Conservation (phyloP, 2,329 filamentous ascomycete genomes). For the Cladosporium sp. region DNA sequence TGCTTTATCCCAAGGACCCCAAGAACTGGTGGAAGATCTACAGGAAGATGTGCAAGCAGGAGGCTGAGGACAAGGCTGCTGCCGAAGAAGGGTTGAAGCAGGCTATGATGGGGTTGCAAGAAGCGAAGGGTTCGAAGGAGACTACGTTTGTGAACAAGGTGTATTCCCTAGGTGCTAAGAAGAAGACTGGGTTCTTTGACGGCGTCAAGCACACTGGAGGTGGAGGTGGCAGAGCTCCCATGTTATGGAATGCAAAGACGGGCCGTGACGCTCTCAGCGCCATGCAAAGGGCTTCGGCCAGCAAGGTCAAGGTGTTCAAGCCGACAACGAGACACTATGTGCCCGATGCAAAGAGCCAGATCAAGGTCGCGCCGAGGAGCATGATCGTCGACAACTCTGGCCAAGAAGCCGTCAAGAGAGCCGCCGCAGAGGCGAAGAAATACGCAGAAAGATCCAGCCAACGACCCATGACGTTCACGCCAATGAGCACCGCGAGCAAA, state of each 20-base stretch:
- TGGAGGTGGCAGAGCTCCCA: neutral
- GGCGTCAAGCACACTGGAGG: constrained; percentile 21
- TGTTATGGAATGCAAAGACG: constrained; percentile 15
- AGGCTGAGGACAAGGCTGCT: constrained; percentile 38
- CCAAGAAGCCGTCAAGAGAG: constrained; percentile 8
- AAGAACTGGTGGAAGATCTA: constrained; percentile 78
- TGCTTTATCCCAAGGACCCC: constrained; percentile 65
- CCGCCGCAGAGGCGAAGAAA: constrained; percentile 15
- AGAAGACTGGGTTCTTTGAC: constrained; percentile 23
- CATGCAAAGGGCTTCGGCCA: constrained; percentile 12
- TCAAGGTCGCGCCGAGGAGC: constrained; percentile 13
- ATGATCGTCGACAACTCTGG: constrained; percentile 13
- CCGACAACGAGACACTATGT: neutral
- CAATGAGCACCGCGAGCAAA: neutral
- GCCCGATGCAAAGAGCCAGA: constrained; percentile 11
- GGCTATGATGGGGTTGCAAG: constrained; percentile 63
- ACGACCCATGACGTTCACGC: neutral
- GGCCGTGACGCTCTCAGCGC: constrained; percentile 13
- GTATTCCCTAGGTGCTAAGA: constrained; percentile 23
- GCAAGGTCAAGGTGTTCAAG: constrained; percentile 2
- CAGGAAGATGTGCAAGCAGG: constrained; percentile 46
- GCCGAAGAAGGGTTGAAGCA: constrained; percentile 38
- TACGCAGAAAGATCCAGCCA: constrained; percentile 1
- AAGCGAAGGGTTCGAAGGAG: constrained; percentile 58
- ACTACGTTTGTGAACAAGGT: constrained; percentile 30